Evolutionary conservation across 805 yeast species (phyloP).

Genomic region (Candida endomychidarum): DNA sequence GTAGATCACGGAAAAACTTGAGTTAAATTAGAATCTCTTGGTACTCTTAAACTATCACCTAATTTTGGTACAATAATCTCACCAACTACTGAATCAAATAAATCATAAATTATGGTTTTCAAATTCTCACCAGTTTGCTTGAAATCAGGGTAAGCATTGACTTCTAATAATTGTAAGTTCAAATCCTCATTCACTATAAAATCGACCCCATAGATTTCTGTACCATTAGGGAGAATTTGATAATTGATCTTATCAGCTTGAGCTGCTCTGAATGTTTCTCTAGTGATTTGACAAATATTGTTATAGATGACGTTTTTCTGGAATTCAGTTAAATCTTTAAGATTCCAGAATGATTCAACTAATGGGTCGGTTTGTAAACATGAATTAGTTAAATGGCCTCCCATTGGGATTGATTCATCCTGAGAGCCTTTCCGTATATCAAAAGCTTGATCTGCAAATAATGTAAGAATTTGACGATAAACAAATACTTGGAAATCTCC

Average conservation of each 20-base stretch:
- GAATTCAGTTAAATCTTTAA: constrained; percentile 40
- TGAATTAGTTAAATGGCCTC: constrained; percentile 89
- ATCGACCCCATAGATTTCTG: constrained; percentile 89
- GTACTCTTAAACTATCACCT: constrained; percentile 13
- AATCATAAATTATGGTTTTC: constrained; percentile 60
- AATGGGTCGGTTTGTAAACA: constrained; percentile 66
- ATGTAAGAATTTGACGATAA: constrained; percentile 72
- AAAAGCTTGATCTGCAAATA: constrained; percentile 62
- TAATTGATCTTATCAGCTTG: constrained; percentile 82
- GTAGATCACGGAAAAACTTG: constrained; percentile 37
- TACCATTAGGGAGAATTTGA: constrained; percentile 74
- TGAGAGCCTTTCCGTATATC: constrained; percentile 19
- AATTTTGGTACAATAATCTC: constrained; percentile 53
- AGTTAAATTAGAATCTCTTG: constrained; percentile 22
- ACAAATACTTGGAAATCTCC: constrained; percentile 81
- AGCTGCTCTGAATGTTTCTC: constrained; percentile 81
- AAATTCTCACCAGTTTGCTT: constrained; percentile 88
- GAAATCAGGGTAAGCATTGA: constrained; percentile 94
- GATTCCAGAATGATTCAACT: constrained; percentile 66
- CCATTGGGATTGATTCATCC: constrained; percentile 44
- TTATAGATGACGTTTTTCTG: constrained; percentile 45
- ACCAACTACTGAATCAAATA: constrained; percentile 59
- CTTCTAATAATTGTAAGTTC: constrained; percentile 69
- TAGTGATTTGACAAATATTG: constrained; percentile 60
- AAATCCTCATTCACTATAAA: constrained; percentile 64